Base-by-base conservation (phyloP, 2,329 filamentous ascomycete species). In the Colletotrichum musae region DNA sequence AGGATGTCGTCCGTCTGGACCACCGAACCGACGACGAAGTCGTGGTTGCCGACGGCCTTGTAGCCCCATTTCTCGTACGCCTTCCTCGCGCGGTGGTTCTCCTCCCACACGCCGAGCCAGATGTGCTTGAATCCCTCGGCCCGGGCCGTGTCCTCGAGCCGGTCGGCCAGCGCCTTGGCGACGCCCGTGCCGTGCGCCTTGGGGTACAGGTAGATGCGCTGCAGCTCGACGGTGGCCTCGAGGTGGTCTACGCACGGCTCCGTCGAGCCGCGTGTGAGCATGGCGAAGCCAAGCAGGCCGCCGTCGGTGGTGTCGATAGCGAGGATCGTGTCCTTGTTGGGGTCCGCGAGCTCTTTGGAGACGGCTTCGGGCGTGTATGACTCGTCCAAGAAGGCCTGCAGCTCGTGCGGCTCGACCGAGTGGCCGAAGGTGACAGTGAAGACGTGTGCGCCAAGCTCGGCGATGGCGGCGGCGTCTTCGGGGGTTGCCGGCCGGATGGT, bases 51-150 rank as follows among this genome's bases (percentile, higher is more conserved):
- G 0, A 84, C 77, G 24, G 72, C 73, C 16, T 63, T 68, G 64
- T 81, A 86, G 0, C 84, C 84, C 72, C 79, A 77, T 72, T 76
- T 80, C 65, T 76, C 76, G 72, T 86, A 86, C 5, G 81, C 75
- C 41, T 66, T 76, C 26, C 78, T 75, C 0, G 83, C 83, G 36
- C 72, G 77, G 1, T 62, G 43, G 60, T 85, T 86, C 70, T 84
- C 80, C 58, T 86, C 81, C 84, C 84, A 86, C 10, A 85, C 83
- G 0, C 83, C 83, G 10, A 86, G 72, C 83, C 84, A 86, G 18
- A 85, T 74, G 28, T 80, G 75, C 57, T 72, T 74, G 39, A 79
- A 84, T 0, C 79, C 82, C 32, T 80, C 75, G 5, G 77, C 71
- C 53, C 75, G 73, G 1, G 83, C 82, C 68, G 82, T 73, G 1